Conservation (phyloP, 352 stramenopile species). For the Phytophthora pseudosyringae region DNA sequence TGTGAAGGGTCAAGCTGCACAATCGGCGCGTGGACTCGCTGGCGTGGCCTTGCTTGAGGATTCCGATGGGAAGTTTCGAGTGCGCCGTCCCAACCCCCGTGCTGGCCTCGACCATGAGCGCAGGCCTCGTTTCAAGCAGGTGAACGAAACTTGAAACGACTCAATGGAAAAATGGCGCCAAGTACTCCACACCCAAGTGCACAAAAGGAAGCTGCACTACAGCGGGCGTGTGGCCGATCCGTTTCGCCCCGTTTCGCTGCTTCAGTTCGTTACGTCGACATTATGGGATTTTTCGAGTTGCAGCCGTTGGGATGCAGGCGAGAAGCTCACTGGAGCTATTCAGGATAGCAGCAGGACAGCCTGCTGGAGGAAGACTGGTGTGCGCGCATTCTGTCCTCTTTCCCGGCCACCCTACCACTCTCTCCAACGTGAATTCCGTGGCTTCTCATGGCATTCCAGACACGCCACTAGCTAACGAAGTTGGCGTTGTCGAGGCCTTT, state of each 20-base stretch:
- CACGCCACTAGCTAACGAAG: constrained; percentile 37
- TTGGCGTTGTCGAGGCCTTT: constrained; percentile 21
- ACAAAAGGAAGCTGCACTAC: neutral
- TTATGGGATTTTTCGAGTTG: constrained; percentile 21
- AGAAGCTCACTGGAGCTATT: constrained; percentile 11
- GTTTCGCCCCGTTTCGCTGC: constrained; percentile 34
- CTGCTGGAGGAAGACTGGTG: constrained; percentile 4
- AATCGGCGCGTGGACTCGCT: neutral
- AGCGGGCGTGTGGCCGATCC: constrained; percentile 24
- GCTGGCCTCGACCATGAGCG: constrained; percentile 25
- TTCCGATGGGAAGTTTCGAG: constrained; percentile 44
- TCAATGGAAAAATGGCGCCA: constrained; percentile 17
- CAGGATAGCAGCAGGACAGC: neutral
- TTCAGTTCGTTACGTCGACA: constrained; percentile 36
- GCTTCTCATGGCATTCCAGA: constrained; percentile 29
- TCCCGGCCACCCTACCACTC: constrained; percentile 11
- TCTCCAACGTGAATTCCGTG: constrained; percentile 13
- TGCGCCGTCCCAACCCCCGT: constrained; percentile 31
- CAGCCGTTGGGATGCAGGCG: constrained; percentile 15
- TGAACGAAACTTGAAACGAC: constrained; percentile 41
- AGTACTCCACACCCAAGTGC: constrained; percentile 9
- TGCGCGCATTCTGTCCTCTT: constrained; percentile 21
- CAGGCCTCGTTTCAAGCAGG: constrained; percentile 34
- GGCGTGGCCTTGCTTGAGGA: constrained; percentile 21
- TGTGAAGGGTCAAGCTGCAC: constrained; percentile 24